Percentiles rank a stretch among this genome's conserved stretches.
These are phyloP conservation scores for Tuber borchii DNA, from an alignment of 495 filamentous ascomycete species.

Conservation along the genomic window DNA sequence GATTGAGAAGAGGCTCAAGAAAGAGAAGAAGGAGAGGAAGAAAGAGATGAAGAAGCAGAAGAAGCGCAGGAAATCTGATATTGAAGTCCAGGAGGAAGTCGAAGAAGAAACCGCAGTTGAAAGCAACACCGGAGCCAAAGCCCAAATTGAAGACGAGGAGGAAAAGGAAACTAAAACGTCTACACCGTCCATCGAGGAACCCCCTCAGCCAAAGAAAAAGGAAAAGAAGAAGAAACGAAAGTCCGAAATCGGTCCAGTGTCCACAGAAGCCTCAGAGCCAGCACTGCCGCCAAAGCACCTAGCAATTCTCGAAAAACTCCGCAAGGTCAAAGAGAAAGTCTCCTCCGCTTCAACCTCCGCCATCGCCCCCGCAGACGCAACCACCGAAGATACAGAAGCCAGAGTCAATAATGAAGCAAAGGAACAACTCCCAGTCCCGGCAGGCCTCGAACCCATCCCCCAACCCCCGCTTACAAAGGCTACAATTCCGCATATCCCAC, in stretches of 20 bases:
- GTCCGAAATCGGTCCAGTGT: conserved; percentile 24
- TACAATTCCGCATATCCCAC: conserved; percentile 12
- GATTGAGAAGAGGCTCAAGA: conserved; percentile 44
- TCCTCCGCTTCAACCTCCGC: not conserved
- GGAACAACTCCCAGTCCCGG: not conserved
- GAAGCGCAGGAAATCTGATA: conserved; percentile 27
- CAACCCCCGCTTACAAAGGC: conserved; percentile 28
- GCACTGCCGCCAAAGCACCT: conserved; percentile 30
- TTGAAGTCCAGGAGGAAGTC: conserved; percentile 24
- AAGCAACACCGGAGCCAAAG: conserved; percentile 11
- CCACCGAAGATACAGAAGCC: not conserved
- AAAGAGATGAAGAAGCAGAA: conserved; percentile 34
- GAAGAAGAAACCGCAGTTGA: not conserved
- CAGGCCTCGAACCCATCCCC: conserved; percentile 37
- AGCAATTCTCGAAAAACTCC: conserved; percentile 38
- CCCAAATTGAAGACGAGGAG: conserved; percentile 29
- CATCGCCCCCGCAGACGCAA: conserved; percentile 1
- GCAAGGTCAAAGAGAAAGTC: conserved; percentile 21
- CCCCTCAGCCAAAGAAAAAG: conserved; percentile 22
- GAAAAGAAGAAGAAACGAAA: conserved; percentile 33
- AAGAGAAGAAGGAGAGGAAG: conserved; percentile 44
- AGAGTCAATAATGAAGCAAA: not conserved
- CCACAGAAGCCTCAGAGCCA: not conserved
- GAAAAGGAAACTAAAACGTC: conserved; percentile 12
- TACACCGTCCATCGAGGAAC: conserved; percentile 10